Evolutionary conservation across 139 green algal species (phyloP), one percentile per base, ranked within the genome.

Genomic region (Chlamydomonas applanata): DNA sequence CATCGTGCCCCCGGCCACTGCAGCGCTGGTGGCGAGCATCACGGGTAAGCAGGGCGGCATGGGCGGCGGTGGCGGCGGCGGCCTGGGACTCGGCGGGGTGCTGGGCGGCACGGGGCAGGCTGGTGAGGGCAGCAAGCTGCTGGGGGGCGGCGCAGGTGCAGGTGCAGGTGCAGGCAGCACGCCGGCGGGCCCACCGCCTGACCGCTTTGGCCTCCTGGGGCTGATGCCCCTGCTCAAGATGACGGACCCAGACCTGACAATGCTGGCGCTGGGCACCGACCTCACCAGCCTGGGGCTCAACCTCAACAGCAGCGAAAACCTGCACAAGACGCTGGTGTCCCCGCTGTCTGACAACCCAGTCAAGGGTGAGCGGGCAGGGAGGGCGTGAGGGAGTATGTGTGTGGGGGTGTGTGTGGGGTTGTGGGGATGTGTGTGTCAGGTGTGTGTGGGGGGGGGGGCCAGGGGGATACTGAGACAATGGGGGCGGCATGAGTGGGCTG

Each of bases 211-310:
- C 29, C 83, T 99, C 70, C 83, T 98, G 70, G 95, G 94, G 27
- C 79, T 98, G 75, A 85, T 98, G 60, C 89, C 86, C 32, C 91
- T 98, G 17, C 98, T 99, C 76, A 86, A 93, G 52, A 97, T 97
- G 92, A 87, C 62, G 17, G 95, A 99, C 72, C 87, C 86, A 22
- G 93, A 99, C 79, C 74, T 98, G 24, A 97, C 96, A 0, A 98
- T 94, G 65, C 86, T 99, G 67, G 92, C 94, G 0, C 82, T 99
- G 30, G 96, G 96, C 69, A 97, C 90, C 0, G 96, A 99, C 78
- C 86, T 99, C 3, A 99, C 96, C 1, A 94, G 88, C 17, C 83
- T 99, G 17, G 96, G 96, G 7, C 86, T 99, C 24, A 97, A 98
- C 84, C 83, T 99, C 19, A 97, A 97, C 86, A 89, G 83, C 5